Percentiles rank a stretch among this genome's conserved stretches.
These are phyloP conservation scores for Hanseniaspora hatyaiensis DNA, from an alignment of 805 yeast species.

Conservation along the genomic window DNA sequence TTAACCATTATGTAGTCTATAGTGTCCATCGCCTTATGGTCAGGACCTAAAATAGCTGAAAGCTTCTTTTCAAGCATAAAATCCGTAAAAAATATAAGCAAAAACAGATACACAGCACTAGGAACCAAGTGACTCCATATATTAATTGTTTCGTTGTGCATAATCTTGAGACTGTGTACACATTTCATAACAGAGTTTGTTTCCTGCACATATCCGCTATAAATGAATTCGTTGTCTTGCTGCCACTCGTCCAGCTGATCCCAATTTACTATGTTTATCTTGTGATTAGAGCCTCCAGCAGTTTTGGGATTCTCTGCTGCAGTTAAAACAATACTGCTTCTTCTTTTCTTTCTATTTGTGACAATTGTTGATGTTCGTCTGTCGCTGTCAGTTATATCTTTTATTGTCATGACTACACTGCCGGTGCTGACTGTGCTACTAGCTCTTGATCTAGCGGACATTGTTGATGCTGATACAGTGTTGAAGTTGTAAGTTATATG, in stretches of 20 bases:
- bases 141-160: conserved; percentile 65
- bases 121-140: conserved; percentile 55
- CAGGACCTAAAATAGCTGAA: conserved; percentile 25
- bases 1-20: conserved; percentile 42
- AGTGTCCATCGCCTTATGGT: conserved; percentile 19
- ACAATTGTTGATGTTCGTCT: neutral
- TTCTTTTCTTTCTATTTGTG: neutral
- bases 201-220: conserved; percentile 51
- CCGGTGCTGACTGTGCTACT: neutral
- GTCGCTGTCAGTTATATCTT: neutral
- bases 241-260: conserved; percentile 64
- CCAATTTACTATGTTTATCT: conserved; percentile 26
- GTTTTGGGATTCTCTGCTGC: neutral
- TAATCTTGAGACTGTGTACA: conserved; percentile 38
- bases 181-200: conserved; percentile 40
- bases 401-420: neutral
- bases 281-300: neutral
- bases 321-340: conserved; percentile 3
- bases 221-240: conserved; percentile 56
- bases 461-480: neutral
- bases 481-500: neutral
- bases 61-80: conserved; percentile 26
- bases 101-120: conserved; percentile 25
- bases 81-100: conserved; percentile 25
- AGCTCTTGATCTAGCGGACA: conserved; percentile 2